phyloP scores from a whole-genome alignment of 345 rosid genomes.

The Aquilaria sinensis region DNA sequence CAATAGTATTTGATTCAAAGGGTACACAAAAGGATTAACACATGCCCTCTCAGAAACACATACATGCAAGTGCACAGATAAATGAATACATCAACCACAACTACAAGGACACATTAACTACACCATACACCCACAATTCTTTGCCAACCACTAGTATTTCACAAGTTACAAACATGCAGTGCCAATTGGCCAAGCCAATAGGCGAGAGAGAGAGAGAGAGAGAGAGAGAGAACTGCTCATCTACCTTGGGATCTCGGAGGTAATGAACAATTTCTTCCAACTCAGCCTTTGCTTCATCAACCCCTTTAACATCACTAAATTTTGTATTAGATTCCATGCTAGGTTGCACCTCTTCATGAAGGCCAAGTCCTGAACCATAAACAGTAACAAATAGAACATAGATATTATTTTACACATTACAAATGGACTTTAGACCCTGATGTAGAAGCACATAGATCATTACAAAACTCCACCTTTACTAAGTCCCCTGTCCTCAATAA shows the following conservation, averaged over 20 bases:
- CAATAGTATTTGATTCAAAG: no score
- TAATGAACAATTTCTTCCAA: conserved; percentile 95
- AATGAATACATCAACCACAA: no score
- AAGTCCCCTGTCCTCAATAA: conserved; percentile 85
- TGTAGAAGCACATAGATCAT: conserved; percentile 1
- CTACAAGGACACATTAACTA: no score
- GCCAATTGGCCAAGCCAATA: no score
- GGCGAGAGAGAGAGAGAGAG: background rate
- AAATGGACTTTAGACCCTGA: conserved; percentile 5
- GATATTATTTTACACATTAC: conserved; percentile 1
- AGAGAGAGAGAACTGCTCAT: background rate
- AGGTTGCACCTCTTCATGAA: conserved; percentile 94
- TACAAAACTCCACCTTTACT: conserved; percentile 59
- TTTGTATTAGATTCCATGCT: conserved; percentile 89
- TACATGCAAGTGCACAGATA: no score
- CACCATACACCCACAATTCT: no score
- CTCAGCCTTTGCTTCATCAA: conserved; percentile 97
- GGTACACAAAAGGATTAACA: no score
- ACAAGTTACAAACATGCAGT: no score
- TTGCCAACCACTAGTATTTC: no score
- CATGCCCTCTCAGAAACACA: no score
- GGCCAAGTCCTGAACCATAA: conserved; percentile 62
- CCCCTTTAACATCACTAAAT: conserved; percentile 91
- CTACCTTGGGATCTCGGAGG: conserved; percentile 95
- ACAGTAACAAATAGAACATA: background rate